Percentiles rank a stretch among this genome's conserved stretches.
Conservation (phyloP, 768 basidiomycete genomes). For the Leucocoprinus leucothites region DNA sequence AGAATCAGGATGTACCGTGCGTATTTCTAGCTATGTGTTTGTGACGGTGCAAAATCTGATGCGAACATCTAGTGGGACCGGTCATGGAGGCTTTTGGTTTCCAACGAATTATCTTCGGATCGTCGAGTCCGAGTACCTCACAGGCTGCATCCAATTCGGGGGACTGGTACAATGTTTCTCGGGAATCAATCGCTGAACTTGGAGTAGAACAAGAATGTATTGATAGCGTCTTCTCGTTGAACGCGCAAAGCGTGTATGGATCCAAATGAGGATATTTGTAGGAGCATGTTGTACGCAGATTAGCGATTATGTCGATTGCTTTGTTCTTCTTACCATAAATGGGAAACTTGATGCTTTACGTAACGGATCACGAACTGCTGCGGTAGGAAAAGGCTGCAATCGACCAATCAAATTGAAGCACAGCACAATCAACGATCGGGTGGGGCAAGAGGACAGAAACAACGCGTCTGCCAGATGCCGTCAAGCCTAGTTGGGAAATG, state of each 20-base stretch:
- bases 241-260: slow-evolving; percentile 47
- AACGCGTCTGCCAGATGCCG: not conserved
- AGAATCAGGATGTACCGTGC: slow-evolving; percentile 84
- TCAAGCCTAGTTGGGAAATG: not conserved
- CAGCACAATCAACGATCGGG: not conserved
- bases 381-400: not conserved
- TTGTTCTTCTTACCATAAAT: slow-evolving; percentile 7
- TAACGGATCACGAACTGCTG: not conserved
- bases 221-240: slow-evolving; percentile 66
- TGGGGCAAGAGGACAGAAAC: not conserved
- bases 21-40: slow-evolving; percentile 27
- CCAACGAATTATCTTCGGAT: slow-evolving; percentile 79
- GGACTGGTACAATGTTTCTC: slow-evolving; percentile 81
- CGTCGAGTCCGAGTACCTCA: slow-evolving; percentile 58
- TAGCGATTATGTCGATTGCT: not conserved
- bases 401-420: not conserved
- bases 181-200: slow-evolving; percentile 76
- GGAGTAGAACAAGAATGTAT: slow-evolving; percentile 75
- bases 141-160: slow-evolving; percentile 47
- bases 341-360: not conserved
- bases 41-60: slow-evolving; percentile 13
- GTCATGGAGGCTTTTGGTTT: slow-evolving; percentile 85
- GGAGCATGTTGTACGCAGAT: not conserved
- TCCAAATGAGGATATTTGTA: not conserved
- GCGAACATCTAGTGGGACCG: slow-evolving; percentile 58